Evolutionary conservation across 2,329 filamentous ascomycete species (phyloP).

Genomic region (Sporothrix pseudoabietina): DNA sequence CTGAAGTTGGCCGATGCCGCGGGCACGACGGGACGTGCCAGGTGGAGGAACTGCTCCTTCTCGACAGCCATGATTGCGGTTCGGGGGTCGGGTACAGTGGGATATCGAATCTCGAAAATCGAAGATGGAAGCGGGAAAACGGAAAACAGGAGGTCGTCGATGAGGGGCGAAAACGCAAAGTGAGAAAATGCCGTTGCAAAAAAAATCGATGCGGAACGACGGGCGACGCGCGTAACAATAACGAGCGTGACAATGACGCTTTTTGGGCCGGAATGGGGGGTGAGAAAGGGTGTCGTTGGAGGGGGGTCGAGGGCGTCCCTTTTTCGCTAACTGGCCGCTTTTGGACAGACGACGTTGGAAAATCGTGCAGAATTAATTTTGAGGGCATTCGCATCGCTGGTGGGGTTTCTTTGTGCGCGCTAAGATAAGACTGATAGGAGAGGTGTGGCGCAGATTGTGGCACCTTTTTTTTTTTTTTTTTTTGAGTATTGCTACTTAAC

Average conservation of each 20-base stretch:
- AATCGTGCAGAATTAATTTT: constrained; percentile 37
- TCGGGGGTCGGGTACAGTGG: constrained; percentile 6
- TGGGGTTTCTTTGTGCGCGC: constrained; percentile 52
- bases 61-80: constrained; percentile 69
- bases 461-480: constrained; percentile 24
- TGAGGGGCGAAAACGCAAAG: constrained; percentile 29
- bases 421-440: constrained; percentile 54
- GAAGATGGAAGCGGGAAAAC: not conserved
- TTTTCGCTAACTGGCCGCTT: constrained; percentile 29
- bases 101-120: not conserved
- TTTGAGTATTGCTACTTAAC: not conserved
- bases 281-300: constrained; percentile 27
- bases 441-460: constrained; percentile 27
- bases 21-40: constrained; percentile 87
- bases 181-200: not conserved
- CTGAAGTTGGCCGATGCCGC: constrained; percentile 75
- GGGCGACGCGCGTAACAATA: not conserved
- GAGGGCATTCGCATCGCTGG: constrained; percentile 37
- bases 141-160: constrained; percentile 3
- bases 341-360: constrained; percentile 29
- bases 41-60: constrained; percentile 87
- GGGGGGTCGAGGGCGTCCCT: constrained; percentile 26
- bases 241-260: constrained; percentile 9
- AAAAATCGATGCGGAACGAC: not conserved
- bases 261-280: constrained; percentile 31